These are phyloP conservation scores for Citrus sinensis DNA, from an alignment of 345 rosid species.

Conservation along the genomic window DVS_A1.0 CM039167.1:3586501-3587000, in stretches of 20 bases:
- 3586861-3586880: conserved; percentile 10
- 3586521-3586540: conserved; percentile 94
- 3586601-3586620: conserved; percentile 54
- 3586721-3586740: conserved; percentile 55
- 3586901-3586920: conserved; percentile 5
- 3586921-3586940: neutral
- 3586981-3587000: neutral
- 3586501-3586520: conserved; percentile 81
- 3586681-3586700: neutral
- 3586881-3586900: neutral
- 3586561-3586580: conserved; percentile 76
- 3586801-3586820: conserved; percentile 81
- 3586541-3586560: conserved; percentile 94
- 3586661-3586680: neutral
- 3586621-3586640: neutral
- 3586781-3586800: conserved; percentile 84
- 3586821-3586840: conserved; percentile 87
- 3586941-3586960: neutral
- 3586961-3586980: neutral
- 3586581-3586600: conserved; percentile 94
- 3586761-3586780: conserved; percentile 95
- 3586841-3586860: conserved; percentile 81
- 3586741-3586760: conserved; percentile 91
- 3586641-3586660: neutral
- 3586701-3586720: neutral